phyloP scores from a whole-genome alignment of 2,329 filamentous ascomycete species.

The Epichloe gansuensis region DNA sequence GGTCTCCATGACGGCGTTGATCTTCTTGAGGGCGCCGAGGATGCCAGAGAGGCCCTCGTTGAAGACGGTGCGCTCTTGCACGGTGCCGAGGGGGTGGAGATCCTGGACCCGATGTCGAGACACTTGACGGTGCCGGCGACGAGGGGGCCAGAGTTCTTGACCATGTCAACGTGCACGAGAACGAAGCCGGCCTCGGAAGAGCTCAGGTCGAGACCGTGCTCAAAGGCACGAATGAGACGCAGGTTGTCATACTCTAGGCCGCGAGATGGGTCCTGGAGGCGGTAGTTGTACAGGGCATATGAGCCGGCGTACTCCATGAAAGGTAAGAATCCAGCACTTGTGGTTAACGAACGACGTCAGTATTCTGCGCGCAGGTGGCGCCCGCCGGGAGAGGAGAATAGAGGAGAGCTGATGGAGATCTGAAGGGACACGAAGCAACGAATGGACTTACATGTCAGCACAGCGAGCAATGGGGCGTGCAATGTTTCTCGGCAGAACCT shows the following conservation, averaged over 20 bases:
- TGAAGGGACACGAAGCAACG: not conserved
- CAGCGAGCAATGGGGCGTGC: constrained; percentile 73
- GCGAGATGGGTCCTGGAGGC: constrained; percentile 39
- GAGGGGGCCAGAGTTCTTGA: constrained; percentile 68
- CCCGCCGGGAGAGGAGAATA: too few species aligned
- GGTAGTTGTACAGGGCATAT: constrained; percentile 59
- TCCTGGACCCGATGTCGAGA: constrained; percentile 38
- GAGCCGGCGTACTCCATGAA: constrained; percentile 79
- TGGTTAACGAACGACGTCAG: not conserved
- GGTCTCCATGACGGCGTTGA: constrained; percentile 70
- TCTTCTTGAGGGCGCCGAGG: constrained; percentile 45
- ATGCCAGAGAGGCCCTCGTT: constrained; percentile 53
- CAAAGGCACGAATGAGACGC: constrained; percentile 80
- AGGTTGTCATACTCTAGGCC: constrained; percentile 56
- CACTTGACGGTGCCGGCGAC: constrained; percentile 60
- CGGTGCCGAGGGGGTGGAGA: constrained; percentile 16
- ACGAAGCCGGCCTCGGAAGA: constrained; percentile 94
- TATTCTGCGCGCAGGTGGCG: not conserved
- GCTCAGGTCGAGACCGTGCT: constrained; percentile 71
- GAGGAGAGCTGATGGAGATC: not conserved
- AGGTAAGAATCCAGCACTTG: constrained; percentile 62
- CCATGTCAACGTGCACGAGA: constrained; percentile 94
- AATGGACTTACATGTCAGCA: constrained; percentile 63
- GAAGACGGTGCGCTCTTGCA: constrained; percentile 39
- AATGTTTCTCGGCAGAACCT: constrained; percentile 60